These are phyloP conservation scores for Tardiomyces depauwii DNA, from an alignment of 1,139 yeast genomes.

Conservation along the genomic window DNA sequence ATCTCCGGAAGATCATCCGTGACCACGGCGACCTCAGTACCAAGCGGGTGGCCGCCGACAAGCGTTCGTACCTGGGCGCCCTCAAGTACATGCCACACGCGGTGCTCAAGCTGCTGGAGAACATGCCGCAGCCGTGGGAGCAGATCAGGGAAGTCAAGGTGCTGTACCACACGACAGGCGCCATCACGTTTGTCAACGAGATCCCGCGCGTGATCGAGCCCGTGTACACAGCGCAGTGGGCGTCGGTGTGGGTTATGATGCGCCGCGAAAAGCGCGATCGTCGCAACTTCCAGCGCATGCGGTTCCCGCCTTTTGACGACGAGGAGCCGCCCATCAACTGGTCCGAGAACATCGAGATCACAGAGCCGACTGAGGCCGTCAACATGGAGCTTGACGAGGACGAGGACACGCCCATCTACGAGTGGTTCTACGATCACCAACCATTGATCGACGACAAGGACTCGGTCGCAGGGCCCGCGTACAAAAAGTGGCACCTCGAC, in stretches of 20 bases:
- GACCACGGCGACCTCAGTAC: slow-evolving; percentile 85
- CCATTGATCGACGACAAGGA: slow-evolving; percentile 53
- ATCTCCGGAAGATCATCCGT: slow-evolving; percentile 69
- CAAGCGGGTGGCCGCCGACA: slow-evolving; percentile 72
- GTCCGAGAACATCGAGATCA: slow-evolving; percentile 63
- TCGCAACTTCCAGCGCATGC: slow-evolving; percentile 78
- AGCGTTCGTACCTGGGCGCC: slow-evolving; percentile 81
- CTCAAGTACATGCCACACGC: slow-evolving; percentile 96
- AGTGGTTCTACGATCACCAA: slow-evolving; percentile 73
- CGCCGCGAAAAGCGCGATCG: slow-evolving; percentile 88
- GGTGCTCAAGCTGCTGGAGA: slow-evolving; percentile 73
- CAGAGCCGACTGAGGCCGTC: slow-evolving; percentile 63
- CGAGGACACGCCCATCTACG: slow-evolving; percentile 48
- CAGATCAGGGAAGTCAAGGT: slow-evolving; percentile 75
- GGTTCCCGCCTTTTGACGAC: slow-evolving; percentile 94
- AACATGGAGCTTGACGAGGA: slow-evolving; percentile 49
- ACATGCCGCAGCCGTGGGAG: slow-evolving; percentile 99
- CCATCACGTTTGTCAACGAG: slow-evolving; percentile 91
- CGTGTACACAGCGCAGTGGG: slow-evolving; percentile 91
- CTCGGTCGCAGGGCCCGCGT: slow-evolving; percentile 65
- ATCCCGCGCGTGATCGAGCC: slow-evolving; percentile 89
- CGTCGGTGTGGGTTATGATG: slow-evolving; percentile 86
- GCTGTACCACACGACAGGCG: slow-evolving; percentile 83
- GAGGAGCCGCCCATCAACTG: slow-evolving; percentile 90
- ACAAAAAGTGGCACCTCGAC: slow-evolving; percentile 59